phyloP scores from a whole-genome alignment of 2,329 filamentous ascomycete genomes.

The Monilinia fructigena region DNA sequence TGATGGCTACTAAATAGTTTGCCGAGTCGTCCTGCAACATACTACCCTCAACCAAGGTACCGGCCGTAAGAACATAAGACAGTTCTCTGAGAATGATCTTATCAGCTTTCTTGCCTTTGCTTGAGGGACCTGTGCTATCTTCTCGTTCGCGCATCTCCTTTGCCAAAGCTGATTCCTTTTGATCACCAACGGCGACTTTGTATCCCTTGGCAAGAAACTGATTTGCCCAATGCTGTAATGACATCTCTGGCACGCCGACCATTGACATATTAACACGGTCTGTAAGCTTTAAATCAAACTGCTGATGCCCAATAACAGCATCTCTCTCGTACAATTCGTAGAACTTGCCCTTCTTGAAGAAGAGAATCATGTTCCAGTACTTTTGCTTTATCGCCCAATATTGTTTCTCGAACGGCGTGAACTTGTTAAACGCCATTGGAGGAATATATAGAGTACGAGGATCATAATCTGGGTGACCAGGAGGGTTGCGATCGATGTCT shows the following conservation, averaged over 20 bases:
- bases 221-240: conserved; percentile 94
- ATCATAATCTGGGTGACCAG: conserved; percentile 83
- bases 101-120: conserved; percentile 52
- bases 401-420: conserved; percentile 94
- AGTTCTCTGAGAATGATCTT: conserved; percentile 93
- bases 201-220: conserved; percentile 98
- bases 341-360: conserved; percentile 99
- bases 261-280: conserved; percentile 99
- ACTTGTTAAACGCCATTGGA: conserved; percentile 72
- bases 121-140: conserved; percentile 43
- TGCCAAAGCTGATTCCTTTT: conserved; percentile 90
- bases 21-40: conserved; percentile 99
- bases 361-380: conserved; percentile 95
- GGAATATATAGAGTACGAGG: conserved; percentile 89
- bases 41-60: conserved; percentile 88
- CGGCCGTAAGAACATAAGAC: conserved; percentile 84
- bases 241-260: conserved; percentile 96
- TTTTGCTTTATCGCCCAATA: conserved; percentile 99
- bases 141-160: conserved; percentile 99
- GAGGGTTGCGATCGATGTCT: conserved; percentile 79
- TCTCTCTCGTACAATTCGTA: conserved; percentile 98
- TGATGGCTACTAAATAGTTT: conserved; percentile 93
- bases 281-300: conserved; percentile 96
- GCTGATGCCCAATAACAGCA: conserved; percentile 90
- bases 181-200: conserved; percentile 95